Evolutionary conservation across 345 rosid species (phyloP).

Genomic region (Melaleuca alternifolia): DNA sequence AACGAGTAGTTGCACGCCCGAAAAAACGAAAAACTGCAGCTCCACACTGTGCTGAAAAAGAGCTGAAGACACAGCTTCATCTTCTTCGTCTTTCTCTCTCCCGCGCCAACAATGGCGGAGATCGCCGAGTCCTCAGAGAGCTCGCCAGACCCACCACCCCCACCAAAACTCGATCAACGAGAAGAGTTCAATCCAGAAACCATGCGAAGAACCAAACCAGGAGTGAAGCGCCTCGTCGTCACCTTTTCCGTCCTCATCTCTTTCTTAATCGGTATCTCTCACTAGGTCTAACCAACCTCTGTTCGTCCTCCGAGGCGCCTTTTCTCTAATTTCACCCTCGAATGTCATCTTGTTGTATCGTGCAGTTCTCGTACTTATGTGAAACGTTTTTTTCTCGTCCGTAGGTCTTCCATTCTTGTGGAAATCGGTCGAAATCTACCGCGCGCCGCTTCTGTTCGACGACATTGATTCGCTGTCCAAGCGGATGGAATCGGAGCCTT

Average conservation of each 20-base stretch:
- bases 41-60: background rate
- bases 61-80: background rate
- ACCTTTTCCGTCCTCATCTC: constrained; percentile 59
- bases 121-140: constrained; percentile 15
- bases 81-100: background rate
- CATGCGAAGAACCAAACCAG: constrained; percentile 65
- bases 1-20: fast-evolving
- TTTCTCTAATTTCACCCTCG: background rate
- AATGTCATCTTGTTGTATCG: background rate
- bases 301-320: background rate
- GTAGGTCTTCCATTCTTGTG: constrained; percentile 66
- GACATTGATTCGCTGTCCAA: constrained; percentile 54
- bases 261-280: constrained; percentile 47
- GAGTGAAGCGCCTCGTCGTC: constrained; percentile 69
- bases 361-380: background rate
- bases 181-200: constrained; percentile 26
- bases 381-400: background rate
- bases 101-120: constrained; percentile 28
- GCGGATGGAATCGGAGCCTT: constrained; percentile 31
- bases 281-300: background rate
- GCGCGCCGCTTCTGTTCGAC: constrained; percentile 72
- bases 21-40: background rate
- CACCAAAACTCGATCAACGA: background rate
- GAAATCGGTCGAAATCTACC: constrained; percentile 91
- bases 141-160: constrained; percentile 7